Conservation (phyloP, 345 rosid species). For the Citrus unshiu region DNA sequence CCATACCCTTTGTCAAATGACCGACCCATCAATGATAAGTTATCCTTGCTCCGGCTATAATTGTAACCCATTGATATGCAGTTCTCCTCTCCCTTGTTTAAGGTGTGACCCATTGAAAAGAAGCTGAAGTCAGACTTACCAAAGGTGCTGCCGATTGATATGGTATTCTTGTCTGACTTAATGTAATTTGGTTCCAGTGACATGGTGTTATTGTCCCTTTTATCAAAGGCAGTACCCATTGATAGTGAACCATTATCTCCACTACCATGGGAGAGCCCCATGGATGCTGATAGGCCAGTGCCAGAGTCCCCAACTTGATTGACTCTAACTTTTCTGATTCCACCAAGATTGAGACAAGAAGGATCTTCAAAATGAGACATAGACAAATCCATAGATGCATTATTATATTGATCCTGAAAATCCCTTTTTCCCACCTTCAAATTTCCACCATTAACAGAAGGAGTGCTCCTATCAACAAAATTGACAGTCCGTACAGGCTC, state of each 20-base stretch:
- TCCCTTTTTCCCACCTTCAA: conserved; percentile 38
- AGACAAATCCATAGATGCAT: conserved; percentile 37
- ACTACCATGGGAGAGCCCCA: conserved; percentile 27
- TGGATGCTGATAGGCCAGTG: conserved; percentile 25
- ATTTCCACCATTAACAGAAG: conserved; percentile 35
- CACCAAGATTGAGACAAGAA: conserved; percentile 40
- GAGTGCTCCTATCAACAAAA: conserved; percentile 36
- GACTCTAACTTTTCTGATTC: conserved; percentile 50
- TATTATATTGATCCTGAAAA: conserved; percentile 34
- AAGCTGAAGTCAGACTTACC: conserved; percentile 24
- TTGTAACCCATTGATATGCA: conserved; percentile 33
- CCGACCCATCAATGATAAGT: conserved; percentile 31
- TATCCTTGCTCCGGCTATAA: conserved; percentile 31
- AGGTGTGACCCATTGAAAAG: conserved; percentile 26
- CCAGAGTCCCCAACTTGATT: conserved; percentile 44
- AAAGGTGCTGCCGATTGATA: conserved; percentile 23
- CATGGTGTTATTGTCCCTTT: conserved; percentile 17
- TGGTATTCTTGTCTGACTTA: conserved; percentile 17
- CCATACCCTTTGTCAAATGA: conserved; percentile 32
- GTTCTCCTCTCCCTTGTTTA: conserved; percentile 28
- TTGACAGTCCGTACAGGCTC: conserved; percentile 27
- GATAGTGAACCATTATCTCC: conserved; percentile 26
- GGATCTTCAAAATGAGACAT: conserved; percentile 43
- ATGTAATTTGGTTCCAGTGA: conserved; percentile 23
- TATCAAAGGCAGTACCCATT: conserved; percentile 22